A percentile compares a stretch with the other conserved stretches of the same genome.
These are phyloP conservation scores for Penicillium thymicola DNA, from an alignment of 2,329 filamentous ascomycete genomes.

Conservation along the genomic window DNA sequence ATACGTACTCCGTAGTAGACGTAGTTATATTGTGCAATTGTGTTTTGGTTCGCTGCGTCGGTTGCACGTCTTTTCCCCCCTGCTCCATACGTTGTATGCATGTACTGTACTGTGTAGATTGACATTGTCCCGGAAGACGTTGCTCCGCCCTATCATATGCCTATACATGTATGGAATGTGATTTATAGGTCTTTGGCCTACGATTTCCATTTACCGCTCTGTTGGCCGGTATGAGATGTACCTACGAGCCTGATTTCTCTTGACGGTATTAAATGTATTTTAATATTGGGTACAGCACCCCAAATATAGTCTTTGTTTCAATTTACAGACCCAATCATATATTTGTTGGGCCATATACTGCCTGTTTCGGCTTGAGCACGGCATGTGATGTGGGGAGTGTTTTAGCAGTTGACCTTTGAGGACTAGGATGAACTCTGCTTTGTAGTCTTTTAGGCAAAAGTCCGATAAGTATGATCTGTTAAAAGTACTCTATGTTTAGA, in stretches of 20 bases:
- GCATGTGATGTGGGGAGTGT: slow-evolving; percentile 4
- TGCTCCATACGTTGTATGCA: background rate
- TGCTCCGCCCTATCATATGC: slow-evolving; percentile 7
- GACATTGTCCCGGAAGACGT: background rate
- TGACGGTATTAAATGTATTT: background rate
- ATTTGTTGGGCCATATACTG: background rate
- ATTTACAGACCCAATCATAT: background rate
- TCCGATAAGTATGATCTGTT: background rate
- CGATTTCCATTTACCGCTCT: background rate
- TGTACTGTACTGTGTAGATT: background rate
- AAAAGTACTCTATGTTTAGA: background rate
- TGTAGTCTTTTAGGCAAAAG: background rate
- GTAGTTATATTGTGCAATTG: background rate
- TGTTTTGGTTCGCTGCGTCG: background rate
- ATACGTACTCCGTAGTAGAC: background rate
- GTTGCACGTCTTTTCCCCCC: background rate
- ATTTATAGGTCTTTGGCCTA: background rate
- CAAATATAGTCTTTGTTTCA: background rate
- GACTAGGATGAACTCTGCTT: background rate
- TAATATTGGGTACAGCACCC: background rate
- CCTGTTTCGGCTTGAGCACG: background rate
- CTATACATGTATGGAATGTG: background rate
- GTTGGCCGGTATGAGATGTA: background rate
- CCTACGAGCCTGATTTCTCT: background rate
- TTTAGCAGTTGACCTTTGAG: background rate